phyloP scores from a whole-genome alignment of 768 basidiomycete genomes.

The Mycena epipterygia region DNA sequence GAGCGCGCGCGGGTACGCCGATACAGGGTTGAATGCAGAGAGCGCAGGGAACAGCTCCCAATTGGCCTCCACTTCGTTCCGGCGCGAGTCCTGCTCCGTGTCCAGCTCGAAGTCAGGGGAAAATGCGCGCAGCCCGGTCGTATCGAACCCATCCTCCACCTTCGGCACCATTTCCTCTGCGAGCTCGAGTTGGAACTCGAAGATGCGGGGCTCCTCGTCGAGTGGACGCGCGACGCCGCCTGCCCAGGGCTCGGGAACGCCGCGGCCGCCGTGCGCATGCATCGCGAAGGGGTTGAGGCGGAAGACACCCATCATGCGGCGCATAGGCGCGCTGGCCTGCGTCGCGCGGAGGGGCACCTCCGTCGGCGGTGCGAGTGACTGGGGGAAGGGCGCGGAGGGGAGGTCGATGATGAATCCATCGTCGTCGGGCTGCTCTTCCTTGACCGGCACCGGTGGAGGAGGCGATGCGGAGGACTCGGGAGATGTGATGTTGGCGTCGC shows the following conservation, averaged over 20 bases:
- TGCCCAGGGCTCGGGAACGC: conserved; percentile 53
- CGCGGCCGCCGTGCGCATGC: conserved; percentile 63
- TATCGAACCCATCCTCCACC: conserved; percentile 24
- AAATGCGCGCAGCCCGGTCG: conserved; percentile 49
- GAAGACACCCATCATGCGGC: conserved; percentile 83
- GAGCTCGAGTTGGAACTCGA: conserved; percentile 74
- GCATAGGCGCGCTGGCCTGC: conserved; percentile 78
- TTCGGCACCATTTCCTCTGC: conserved; percentile 14
- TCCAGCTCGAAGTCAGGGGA: conserved; percentile 56
- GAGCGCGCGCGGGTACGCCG: conserved; percentile 31
- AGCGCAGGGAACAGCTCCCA: conserved; percentile 35
- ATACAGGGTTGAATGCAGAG: conserved; percentile 25
- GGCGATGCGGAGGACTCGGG: conserved; percentile 13
- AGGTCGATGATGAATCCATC: conserved; percentile 62
- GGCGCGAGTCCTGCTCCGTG: conserved; percentile 17
- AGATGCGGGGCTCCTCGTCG: conserved; percentile 69
- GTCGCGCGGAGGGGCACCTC: conserved; percentile 84
- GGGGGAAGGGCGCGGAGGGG: conserved; percentile 49
- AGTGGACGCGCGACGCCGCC: conserved; percentile 70
- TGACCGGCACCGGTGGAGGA: conserved; percentile 28
- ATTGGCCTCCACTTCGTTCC: conserved; percentile 19
- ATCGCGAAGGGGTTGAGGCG: conserved; percentile 83
- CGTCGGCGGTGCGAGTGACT: conserved; percentile 65
- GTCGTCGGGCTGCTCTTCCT: conserved; percentile 54
- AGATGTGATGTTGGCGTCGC: conserved; percentile 5